Percentiles rank a stretch among this genome's conserved stretches.
These are phyloP conservation scores for Chalara sp. DNA, from an alignment of 2,329 filamentous ascomycete species.

Conservation along the genomic window DNA sequence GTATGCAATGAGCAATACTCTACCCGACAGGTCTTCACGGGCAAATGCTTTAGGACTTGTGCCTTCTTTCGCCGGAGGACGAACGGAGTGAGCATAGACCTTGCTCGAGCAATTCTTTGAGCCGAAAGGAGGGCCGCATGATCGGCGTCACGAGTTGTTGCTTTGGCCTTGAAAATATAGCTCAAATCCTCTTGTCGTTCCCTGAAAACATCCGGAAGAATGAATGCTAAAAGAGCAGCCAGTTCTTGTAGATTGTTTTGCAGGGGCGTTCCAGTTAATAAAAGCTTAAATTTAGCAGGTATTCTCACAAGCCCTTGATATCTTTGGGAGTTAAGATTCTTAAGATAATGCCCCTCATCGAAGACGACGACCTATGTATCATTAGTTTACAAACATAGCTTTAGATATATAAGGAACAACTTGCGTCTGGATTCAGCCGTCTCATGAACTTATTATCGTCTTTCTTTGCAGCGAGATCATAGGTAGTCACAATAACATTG, in stretches of 20 bases:
- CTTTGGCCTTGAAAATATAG: constrained; percentile 86
- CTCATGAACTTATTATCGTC: constrained; percentile 58
- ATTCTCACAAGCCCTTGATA: constrained; percentile 77
- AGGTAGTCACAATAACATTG: constrained; percentile 67
- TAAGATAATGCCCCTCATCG: constrained; percentile 90
- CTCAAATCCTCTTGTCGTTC: constrained; percentile 72
- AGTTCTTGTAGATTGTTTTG: constrained; percentile 94
- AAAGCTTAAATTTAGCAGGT: constrained; percentile 71
- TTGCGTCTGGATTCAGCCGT: constrained; percentile 44
- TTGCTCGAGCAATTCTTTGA: constrained; percentile 78
- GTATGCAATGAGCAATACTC: constrained; percentile 75
- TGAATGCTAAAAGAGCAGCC: constrained; percentile 84
- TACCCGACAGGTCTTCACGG: constrained; percentile 70
- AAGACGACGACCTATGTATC: constrained; percentile 45
- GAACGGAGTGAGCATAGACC: constrained; percentile 91
- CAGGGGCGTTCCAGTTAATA: constrained; percentile 85
- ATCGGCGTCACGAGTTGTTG: constrained; percentile 71
- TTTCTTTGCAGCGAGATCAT: constrained; percentile 53
- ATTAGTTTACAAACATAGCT: constrained; percentile 9
- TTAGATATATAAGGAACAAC: constrained; percentile 2
- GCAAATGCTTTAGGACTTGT: constrained; percentile 80
- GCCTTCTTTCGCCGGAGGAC: constrained; percentile 90
- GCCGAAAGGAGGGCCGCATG: constrained; percentile 80
- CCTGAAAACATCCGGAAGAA: constrained; percentile 79
- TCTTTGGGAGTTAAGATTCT: constrained; percentile 76